Evolutionary conservation across 2,329 filamentous ascomycete genomes (phyloP), one percentile per base, ranked within the genome.

Genomic region (Verticillium dahliae): DNA sequence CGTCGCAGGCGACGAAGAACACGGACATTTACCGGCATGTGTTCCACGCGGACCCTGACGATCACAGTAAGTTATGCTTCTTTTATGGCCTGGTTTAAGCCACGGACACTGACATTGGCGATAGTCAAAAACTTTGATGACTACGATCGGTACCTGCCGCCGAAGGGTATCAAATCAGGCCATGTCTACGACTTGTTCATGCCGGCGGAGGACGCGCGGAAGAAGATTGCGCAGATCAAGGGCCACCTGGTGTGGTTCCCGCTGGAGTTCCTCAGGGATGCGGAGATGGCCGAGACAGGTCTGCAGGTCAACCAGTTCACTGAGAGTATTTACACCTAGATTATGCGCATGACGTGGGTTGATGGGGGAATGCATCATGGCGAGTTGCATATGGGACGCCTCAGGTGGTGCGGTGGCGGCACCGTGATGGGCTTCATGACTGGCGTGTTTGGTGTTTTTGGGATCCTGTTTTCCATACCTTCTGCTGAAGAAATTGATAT

Each of bases 171-270:
- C 64, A 95, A 91, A 74, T 78, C 92, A 3, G 94, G 95, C 0
- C 95, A 98, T 75, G 81, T 98, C 62, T 96, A 90, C 69, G 92
- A 96, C 72, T 85, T 85, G 62, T 91, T 89, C 74, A 83, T 90
- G 73, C 89, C 90, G 0, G 84, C 87, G 0, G 80, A 87, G 31
- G 88, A 96, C 61, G 86, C 95, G 6, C 83, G 90, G 15, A 74
- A 82, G 66, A 92, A 94, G 73, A 78, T 98, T 58, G 87, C 92
- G 68, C 82, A 89, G 70, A 86, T 98, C 67, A 88, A 87, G 76
- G 64, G 94, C 0, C 94, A 98, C 78, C 74, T 98, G 50, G 94
- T 98, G 6, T 96, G 91, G 91, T 94, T 97, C 88, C 92, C 92
- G n/a, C 74, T 98, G 69, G 85, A 92, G 56, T 98, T 97, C 72